A percentile compares a stretch with the other conserved stretches of the same genome.
Evolutionary conservation across 306 rosid species (phyloP).

Genomic region (Senna siamea): DNA sequence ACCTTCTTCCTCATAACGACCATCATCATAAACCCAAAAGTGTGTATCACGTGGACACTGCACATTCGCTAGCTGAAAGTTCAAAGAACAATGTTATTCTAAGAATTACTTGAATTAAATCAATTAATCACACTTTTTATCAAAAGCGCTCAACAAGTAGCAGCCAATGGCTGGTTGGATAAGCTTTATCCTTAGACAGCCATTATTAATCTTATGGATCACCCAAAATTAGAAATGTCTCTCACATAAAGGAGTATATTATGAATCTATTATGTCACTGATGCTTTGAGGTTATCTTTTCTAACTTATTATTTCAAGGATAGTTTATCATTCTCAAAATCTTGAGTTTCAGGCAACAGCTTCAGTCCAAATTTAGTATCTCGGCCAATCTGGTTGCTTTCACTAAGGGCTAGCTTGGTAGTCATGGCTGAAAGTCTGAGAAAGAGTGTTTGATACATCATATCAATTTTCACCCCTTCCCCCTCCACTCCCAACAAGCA

Average conservation of each 20-base stretch:
- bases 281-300: conserved; percentile 1
- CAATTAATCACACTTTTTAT: background rate
- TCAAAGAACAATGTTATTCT: conserved; percentile 40
- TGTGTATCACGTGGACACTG: conserved; percentile 99
- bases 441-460: background rate
- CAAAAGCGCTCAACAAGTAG: conserved; percentile 17
- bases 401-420: background rate
- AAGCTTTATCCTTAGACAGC: background rate
- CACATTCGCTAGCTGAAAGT: conserved; percentile 87
- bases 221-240: conserved; percentile 10
- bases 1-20: conserved; percentile 99
- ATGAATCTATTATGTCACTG: background rate
- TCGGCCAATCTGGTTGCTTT: conserved; percentile 10
- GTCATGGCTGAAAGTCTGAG: background rate
- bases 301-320: conserved; percentile 15
- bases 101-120: conserved; percentile 27
- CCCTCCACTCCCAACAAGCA: conserved; percentile 14
- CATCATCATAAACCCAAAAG: conserved; percentile 99
- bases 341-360: conserved; percentile 4
- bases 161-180: conserved; percentile 11
- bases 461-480: background rate
- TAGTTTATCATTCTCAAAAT: conserved; percentile 20
- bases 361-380: conserved; percentile 15
- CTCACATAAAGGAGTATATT: background rate
- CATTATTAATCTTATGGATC: background rate